A percentile compares a stretch with the other conserved stretches of the same genome.
phyloP scores from a whole-genome alignment of 352 stramenopile genomes.

The Pilasporangium apinafurcum region DNA sequence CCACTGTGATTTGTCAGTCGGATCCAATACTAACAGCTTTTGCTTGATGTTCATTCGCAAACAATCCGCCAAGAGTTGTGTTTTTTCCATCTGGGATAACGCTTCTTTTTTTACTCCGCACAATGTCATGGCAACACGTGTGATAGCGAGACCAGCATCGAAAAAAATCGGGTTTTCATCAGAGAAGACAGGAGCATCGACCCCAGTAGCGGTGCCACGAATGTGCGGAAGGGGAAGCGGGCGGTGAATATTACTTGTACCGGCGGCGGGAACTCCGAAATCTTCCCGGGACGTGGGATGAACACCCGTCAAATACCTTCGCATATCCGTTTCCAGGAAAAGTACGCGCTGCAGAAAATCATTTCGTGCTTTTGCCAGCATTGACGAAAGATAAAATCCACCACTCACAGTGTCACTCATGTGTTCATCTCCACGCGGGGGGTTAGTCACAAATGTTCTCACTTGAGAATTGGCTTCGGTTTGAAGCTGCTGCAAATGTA shows the following conservation, averaged over 20 bases:
- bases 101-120: constrained; percentile 3
- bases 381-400: constrained; percentile 35
- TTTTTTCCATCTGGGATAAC: constrained; percentile 2
- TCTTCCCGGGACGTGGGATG: constrained; percentile 17
- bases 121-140: constrained; percentile 7
- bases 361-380: constrained; percentile 13
- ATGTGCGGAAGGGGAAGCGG: too few species aligned
- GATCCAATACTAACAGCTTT: constrained; percentile 2
- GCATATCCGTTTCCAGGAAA: constrained; percentile 36
- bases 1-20: constrained; percentile 8
- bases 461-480: neutral
- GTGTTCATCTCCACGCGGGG: constrained; percentile 42
- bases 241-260: neutral
- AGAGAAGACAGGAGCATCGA: constrained; percentile 4
- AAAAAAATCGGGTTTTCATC: neutral
- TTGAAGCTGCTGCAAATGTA: neutral
- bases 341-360: constrained; percentile 17
- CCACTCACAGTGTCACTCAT: constrained; percentile 30
- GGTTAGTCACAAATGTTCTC: constrained; percentile 6
- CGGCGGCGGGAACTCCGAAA: neutral
- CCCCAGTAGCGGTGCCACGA: neutral
- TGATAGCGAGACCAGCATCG: neutral
- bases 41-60: constrained; percentile 1
- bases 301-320: constrained; percentile 35
- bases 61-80: constrained; percentile 6